phyloP scores from a whole-genome alignment of 441 rosid genomes.

The Arabidopsis hybrid region DNA sequence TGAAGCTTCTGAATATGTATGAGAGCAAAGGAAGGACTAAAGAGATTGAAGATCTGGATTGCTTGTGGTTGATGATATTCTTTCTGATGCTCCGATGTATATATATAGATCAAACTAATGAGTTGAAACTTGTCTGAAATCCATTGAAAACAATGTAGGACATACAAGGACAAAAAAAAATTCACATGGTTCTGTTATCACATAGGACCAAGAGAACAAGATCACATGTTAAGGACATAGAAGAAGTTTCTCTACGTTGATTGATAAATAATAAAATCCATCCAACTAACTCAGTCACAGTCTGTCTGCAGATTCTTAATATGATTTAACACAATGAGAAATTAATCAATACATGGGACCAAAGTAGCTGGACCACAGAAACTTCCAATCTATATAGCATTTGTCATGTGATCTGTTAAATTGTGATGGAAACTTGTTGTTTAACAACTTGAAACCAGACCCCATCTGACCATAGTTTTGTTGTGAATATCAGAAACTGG shows the following conservation, averaged over 20 bases:
- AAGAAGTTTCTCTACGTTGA: conserved; percentile 8
- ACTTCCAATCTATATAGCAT: background rate
- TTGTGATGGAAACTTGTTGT: conserved; percentile 4
- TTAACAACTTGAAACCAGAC: conserved; percentile 22
- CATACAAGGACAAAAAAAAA: background rate
- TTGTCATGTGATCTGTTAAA: conserved; percentile 18
- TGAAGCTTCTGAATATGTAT: background rate
- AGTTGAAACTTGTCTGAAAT: conserved; percentile 15
- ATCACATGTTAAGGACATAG: conserved; percentile 18
- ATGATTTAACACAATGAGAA: background rate
- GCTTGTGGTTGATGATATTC: conserved; percentile 22
- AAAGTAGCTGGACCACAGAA: conserved; percentile 3
- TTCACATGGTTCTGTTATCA: conserved; percentile 34
- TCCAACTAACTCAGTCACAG: conserved; percentile 4
- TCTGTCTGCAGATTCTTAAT: conserved; percentile 26
- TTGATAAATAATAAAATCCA: background rate
- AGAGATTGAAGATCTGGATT: conserved; percentile 16
- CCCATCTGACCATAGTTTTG: conserved; percentile 16
- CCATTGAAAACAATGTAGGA: conserved; percentile 19
- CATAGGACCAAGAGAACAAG: conserved; percentile 25
- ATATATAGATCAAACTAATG: conserved; percentile 18
- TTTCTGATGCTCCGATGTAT: background rate
- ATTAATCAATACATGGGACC: conserved; percentile 14
- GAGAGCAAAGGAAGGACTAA: background rate
- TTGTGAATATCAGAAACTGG: background rate